phyloP scores from a whole-genome alignment of 78 protist genomes.

The Planoprotostelium fungivorum region DNA sequence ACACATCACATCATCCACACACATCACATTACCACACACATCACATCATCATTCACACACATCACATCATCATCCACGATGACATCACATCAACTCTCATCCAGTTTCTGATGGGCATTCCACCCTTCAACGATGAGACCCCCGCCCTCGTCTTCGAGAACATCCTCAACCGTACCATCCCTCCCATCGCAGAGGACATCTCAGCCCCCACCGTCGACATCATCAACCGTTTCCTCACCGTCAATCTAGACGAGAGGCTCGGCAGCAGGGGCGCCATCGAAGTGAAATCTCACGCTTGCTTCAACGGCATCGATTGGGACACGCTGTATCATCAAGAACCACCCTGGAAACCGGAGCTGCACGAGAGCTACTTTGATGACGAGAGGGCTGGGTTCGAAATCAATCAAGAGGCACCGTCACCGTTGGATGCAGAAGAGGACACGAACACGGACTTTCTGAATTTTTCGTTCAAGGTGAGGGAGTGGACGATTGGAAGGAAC shows the following conservation, averaged over 20 bases:
- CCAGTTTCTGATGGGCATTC: conserved; percentile 78
- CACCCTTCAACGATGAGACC: conserved; percentile 91
- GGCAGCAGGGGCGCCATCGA: conserved; percentile 64
- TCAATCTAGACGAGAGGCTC: conserved; percentile 34
- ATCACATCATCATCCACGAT: too few relatives aligned
- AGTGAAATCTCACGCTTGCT: conserved; percentile 64
- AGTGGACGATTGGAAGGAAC: neutral
- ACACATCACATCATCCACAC: too few relatives aligned
- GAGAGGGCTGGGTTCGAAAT: neutral
- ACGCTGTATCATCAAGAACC: conserved; percentile 28
- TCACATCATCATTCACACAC: too few relatives aligned
- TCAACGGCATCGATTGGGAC: conserved; percentile 56
- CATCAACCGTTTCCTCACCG: conserved; percentile 28
- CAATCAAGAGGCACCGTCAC: neutral
- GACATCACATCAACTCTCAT: too few relatives aligned
- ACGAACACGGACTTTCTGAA: neutral
- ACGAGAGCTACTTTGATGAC: neutral
- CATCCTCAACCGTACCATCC: conserved; percentile 38
- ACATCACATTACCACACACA: too few relatives aligned
- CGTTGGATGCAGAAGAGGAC: neutral
- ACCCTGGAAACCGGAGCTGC: neutral
- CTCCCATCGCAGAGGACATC: conserved; percentile 17
- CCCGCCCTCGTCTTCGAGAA: conserved; percentile 60
- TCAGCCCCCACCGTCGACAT: conserved; percentile 43
- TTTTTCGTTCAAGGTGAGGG: neutral